Base-by-base conservation (phyloP, 257 asterid genomes). In the Jacaranda mimosifolia region DNA sequence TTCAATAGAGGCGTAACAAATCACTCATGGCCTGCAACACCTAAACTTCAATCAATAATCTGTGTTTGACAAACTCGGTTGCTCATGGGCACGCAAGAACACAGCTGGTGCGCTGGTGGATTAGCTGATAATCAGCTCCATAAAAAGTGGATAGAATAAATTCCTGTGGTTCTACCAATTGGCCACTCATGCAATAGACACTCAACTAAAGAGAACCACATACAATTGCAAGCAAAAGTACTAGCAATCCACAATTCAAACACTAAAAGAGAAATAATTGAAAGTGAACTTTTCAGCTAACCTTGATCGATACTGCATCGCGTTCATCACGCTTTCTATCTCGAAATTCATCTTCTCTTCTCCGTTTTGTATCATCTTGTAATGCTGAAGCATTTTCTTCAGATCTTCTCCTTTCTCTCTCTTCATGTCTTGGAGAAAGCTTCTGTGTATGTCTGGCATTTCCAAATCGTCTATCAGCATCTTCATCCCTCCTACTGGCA, bases 261-360 rank as follows among this genome's bases (percentile, higher is more conserved):
- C 62, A 73, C 13, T 32, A 55, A 36, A 43, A 43, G 81, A 62
- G 68, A 48, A 49, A 66, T 59, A 53, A 35, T 35, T 32, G 58
- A 72, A 21, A 70, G 19, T 9, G 13, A 63, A 72, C 12, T 39
- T 76, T 58, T 38, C 40, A 76, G 74, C 42, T 90, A 42, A 93
- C 99, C 98, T 96, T 96, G 17, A 84, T 80, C 17, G 84, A 66
- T 63, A 81, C 80, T 18, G 81, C 63, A 56, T 95, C 99, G 63
- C 97, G 89, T 62, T 96, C 99, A 56, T 96, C 99, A 55, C 99
- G 92, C 84, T 96, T 96, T 75, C 97, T 85, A 26, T 95, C 99
- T 71, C 97, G 94, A 77, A 87, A 81, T 62, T 96, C 99, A 70
- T 96, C 99, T 43, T 96, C 99, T 75, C 97, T 89, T 81, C 99